phyloP scores from a whole-genome alignment of 108 stramenopile species.

The Skeletonema marinoi region DNA sequence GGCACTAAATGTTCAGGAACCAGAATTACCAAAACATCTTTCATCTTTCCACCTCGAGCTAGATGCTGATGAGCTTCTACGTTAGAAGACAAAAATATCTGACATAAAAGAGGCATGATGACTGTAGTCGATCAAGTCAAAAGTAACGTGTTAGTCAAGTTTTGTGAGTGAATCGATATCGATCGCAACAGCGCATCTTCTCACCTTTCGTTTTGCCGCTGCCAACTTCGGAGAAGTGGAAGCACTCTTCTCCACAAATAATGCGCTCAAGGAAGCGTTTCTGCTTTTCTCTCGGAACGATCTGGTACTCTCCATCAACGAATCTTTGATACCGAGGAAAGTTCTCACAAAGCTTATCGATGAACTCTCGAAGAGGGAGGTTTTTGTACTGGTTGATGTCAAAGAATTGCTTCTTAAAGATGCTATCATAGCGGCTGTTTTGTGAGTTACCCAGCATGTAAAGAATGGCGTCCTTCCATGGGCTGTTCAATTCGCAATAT shows the following conservation, averaged over 20 bases:
- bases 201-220: conserved; percentile 31
- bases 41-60: conserved; percentile 50
- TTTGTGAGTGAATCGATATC: neutral
- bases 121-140: conserved; percentile 29
- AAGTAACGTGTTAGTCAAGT: neutral
- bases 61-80: conserved; percentile 40
- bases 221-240: conserved; percentile 59
- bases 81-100: conserved; percentile 51
- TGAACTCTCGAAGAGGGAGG: conserved; percentile 49
- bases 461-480: conserved; percentile 55
- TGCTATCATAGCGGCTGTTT: conserved; percentile 40
- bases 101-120: conserved; percentile 54
- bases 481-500: conserved; percentile 8
- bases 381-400: conserved; percentile 44
- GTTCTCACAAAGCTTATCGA: conserved; percentile 47
- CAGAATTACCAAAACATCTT: conserved; percentile 50
- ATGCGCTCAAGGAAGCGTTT: conserved; percentile 51
- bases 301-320: conserved; percentile 52
- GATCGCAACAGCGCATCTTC: neutral
- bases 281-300: conserved; percentile 57
- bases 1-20: conserved; percentile 59
- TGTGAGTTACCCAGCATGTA: conserved; percentile 26
- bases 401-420: conserved; percentile 54
- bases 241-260: conserved; percentile 52
- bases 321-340: conserved; percentile 52